Conservation (phyloP, 2,329 filamentous ascomycete genomes). For the Exophiala viscosa region DNA sequence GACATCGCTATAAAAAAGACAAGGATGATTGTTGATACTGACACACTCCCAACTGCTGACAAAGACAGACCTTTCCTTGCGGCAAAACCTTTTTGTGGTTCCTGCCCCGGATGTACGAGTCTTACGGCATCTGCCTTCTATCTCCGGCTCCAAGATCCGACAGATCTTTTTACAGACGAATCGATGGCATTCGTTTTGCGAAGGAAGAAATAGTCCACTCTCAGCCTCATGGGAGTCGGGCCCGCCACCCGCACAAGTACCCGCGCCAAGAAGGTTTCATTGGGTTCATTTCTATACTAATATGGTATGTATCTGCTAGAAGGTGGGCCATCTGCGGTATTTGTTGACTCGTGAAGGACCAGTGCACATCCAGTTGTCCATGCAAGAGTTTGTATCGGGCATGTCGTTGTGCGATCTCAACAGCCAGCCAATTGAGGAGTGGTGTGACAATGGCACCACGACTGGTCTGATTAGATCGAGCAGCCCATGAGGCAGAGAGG, state of each 20-base stretch:
- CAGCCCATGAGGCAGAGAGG: neutral
- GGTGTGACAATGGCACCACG: neutral
- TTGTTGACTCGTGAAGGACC: neutral
- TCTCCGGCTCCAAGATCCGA: neutral
- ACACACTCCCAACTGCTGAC: neutral
- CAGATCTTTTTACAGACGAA: neutral
- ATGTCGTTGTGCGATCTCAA: neutral
- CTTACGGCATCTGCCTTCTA: neutral
- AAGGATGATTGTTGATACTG: neutral
- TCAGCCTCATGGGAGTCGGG: neutral
- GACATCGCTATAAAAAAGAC: neutral
- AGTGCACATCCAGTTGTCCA: neutral
- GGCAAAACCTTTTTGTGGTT: neutral
- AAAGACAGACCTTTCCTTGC: neutral
- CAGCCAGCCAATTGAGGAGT: neutral
- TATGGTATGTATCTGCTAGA: no score
- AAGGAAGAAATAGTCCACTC: neutral
- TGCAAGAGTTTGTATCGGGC: neutral
- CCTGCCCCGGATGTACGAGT: neutral
- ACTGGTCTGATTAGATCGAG: neutral
- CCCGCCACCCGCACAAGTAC: neutral
- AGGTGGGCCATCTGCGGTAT: no score
- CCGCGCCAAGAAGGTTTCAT: no score
- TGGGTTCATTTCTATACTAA: no score
- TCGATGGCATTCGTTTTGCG: neutral